phyloP scores from a whole-genome alignment of 768 basidiomycete genomes.

The Trichaptum fuscoviolaceum region DNA sequence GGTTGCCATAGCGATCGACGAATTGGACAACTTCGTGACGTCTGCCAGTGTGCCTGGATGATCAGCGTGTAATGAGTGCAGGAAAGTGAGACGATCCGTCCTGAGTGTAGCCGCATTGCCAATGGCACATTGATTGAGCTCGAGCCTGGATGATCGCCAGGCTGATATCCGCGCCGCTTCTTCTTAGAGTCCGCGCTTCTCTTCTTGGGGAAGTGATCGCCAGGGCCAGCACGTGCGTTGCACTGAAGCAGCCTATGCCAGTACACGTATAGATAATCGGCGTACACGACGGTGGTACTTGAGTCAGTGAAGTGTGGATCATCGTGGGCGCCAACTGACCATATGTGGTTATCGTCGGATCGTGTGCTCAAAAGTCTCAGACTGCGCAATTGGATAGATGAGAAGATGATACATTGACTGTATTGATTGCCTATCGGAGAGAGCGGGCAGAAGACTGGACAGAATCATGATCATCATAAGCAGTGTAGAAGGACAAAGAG shows the following conservation, averaged over 20 bases:
- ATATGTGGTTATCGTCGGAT: neutral
- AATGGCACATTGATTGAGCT: neutral
- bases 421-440: too few species aligned
- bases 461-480: too few species aligned
- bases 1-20: neutral
- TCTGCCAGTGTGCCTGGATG: neutral
- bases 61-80: neutral
- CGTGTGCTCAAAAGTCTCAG: too few species aligned
- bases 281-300: neutral
- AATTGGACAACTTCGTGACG: neutral
- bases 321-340: neutral
- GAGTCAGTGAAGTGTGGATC: neutral
- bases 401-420: too few species aligned
- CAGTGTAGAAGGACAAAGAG: too few species aligned
- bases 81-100: neutral
- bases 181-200: neutral
- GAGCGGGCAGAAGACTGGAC: too few species aligned
- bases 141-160: neutral
- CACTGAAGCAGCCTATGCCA: neutral
- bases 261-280: neutral
- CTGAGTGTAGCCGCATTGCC: neutral
- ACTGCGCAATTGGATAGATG: too few species aligned
- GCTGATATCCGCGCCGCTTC: neutral
- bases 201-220: neutral
- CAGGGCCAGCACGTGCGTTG: neutral